Evolutionary conservation across 192 early-diverging fungal genomes (phyloP), one percentile per base, ranked within the genome.

Genomic region (Rhizophagus prolifer): DNA sequence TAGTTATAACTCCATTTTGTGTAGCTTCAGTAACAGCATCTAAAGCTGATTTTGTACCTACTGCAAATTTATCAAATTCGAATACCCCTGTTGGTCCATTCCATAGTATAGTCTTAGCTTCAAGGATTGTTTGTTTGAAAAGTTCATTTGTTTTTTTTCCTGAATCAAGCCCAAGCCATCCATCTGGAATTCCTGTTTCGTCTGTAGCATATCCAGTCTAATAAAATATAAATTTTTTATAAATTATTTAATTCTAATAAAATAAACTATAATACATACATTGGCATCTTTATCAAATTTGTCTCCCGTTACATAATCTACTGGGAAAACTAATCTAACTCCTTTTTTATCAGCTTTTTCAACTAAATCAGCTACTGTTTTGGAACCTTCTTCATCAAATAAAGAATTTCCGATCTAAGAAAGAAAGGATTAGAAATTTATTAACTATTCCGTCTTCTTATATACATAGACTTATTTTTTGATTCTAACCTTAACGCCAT

Each of bases 51-150:
- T 91, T 93, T 74, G 97, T 97, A 66, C 97, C 96, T 3, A 75
- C 79, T 23, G 92, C 91, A 81, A 99, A 99, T 80, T 91, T 94
- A n/a, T 89, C 94, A 82, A 94, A 97, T 88, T 99, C 97, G 85
- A 99, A 99, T 46, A 99, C 97, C 79, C 97, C 97, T 79, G 94
- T 90, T 61, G 96, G 96, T 44, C 96, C 97, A 86, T 98, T 98
- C 97, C 97, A 99, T 73, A 99, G 89, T 64, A 99, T 95, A 54
- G 96, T 99, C 89, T 96, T 97, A 79, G 95, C 85, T 19, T 80
- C 74, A 74, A 83, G 70, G 60, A 98, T 93, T 36, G 86, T 90
- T 41, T 88, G 79, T 44, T 80, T 67, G 82, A 94, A 97, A 77
- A 85, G 79, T 78, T 87, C 84, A 82, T 92, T 91, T 38, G 95